Percentiles rank a stretch among this genome's conserved stretches.
Evolutionary conservation across 257 asterid genomes (phyloP).

Genomic region (Thymus mandschuricus): DNA sequence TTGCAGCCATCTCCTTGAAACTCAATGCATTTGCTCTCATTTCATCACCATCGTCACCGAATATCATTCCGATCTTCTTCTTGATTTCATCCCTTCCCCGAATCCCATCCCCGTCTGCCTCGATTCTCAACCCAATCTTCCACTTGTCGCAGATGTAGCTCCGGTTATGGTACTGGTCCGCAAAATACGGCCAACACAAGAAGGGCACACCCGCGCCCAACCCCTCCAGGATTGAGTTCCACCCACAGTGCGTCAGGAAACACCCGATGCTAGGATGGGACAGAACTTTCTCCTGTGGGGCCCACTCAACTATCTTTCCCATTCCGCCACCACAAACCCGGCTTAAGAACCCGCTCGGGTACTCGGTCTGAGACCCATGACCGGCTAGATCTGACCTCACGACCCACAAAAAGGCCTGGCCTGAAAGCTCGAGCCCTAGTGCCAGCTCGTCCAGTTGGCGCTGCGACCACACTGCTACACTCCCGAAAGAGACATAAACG

Average conservation of each 20-base stretch:
- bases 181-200: constrained; percentile 47
- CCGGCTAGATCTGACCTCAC: constrained; percentile 33
- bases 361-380: constrained; percentile 9
- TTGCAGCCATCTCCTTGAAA: constrained; percentile 29
- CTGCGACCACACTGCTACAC: constrained; percentile 34
- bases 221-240: constrained; percentile 44
- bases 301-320: constrained; percentile 45
- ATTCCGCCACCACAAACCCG: constrained; percentile 18
- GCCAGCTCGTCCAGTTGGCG: constrained; percentile 42
- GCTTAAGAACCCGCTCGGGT: constrained; percentile 35
- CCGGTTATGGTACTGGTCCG: constrained; percentile 38
- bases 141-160: constrained; percentile 39
- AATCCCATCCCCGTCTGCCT: constrained; percentile 32
- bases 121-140: constrained; percentile 39
- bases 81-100: constrained; percentile 40
- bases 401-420: constrained; percentile 43
- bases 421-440: constrained; percentile 40
- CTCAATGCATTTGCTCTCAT: constrained; percentile 36
- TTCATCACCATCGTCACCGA: constrained; percentile 19
- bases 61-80: constrained; percentile 26
- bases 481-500: constrained; percentile 46
- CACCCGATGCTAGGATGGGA: constrained; percentile 38
- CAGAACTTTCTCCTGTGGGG: constrained; percentile 43
- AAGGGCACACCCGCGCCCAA: constrained; percentile 35
- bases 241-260: constrained; percentile 47